Evolutionary conservation across 202 grass and related monocot species (phyloP).

Genomic region (Carex arenaria): DNA sequence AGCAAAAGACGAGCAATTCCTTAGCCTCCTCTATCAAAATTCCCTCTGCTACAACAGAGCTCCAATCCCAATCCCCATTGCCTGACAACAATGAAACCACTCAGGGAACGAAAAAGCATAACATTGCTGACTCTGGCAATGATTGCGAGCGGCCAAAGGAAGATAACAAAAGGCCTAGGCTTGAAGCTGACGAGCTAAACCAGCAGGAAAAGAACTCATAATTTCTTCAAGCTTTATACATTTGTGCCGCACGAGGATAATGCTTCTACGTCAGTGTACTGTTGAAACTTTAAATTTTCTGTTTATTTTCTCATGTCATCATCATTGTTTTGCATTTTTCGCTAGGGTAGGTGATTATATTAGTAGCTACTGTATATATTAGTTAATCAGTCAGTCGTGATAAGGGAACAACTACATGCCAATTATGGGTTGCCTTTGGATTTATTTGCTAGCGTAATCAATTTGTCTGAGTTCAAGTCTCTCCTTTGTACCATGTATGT

Average conservation of each 20-base stretch:
- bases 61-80: slow-evolving; percentile 17
- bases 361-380: background rate
- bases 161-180: slow-evolving; percentile 35
- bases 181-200: slow-evolving; percentile 28
- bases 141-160: slow-evolving; percentile 17
- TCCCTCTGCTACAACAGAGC: slow-evolving; percentile 21
- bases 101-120: slow-evolving; percentile 18
- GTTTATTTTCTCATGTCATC: background rate
- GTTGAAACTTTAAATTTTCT: background rate
- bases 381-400: background rate
- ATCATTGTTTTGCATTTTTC: background rate
- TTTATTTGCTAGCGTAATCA: background rate
- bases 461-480: background rate
- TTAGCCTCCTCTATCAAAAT: slow-evolving; percentile 15
- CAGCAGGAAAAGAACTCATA: slow-evolving; percentile 21
- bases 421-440: slow-evolving; percentile 18
- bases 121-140: slow-evolving; percentile 10
- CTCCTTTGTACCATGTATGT: background rate
- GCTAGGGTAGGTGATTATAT: background rate
- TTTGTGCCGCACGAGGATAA: background rate
- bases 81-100: slow-evolving; percentile 14
- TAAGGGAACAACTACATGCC: slow-evolving; percentile 2
- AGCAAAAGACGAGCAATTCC: slow-evolving; percentile 46
- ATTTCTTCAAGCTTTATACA: background rate
- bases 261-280: background rate